Evolutionary conservation across 2,329 filamentous ascomycete genomes (phyloP), one percentile per base, ranked within the genome.

Genomic region (Rachicladosporium sp.): DNA sequence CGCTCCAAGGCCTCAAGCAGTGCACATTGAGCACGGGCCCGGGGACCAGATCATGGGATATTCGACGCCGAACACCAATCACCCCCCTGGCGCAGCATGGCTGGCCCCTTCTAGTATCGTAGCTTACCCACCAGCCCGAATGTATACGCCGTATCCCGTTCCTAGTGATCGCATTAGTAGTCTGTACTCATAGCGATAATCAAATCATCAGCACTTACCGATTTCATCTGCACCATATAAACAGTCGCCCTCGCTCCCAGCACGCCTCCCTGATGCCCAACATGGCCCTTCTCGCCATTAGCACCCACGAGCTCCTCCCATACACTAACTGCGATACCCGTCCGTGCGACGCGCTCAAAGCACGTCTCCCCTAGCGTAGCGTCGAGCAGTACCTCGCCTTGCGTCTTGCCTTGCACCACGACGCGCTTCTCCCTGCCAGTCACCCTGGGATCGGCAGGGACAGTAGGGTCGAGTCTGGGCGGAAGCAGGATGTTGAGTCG

Each of bases 271-370:
- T 69, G 70, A 37, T 70, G 64, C 23, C 66, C 66, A 0, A 73
- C 68, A 46, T 79, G 74, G 35, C 77, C 77, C 50, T 80, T 66
- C 47, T 85, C 78, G 0, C 62, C 64, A 32, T 60, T 54, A 6
- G 58, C 53, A 10, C 61, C 61, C 2, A 59, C 48, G n/a, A 57
- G 52, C 46, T 69, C 66, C 58, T 91, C 82, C 77, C 86, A 91
- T 29, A 95, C 81, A 48, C 82, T 88, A 41, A 93, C 78, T 1
- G 91, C 84, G 52, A 95, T 89, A 35, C 88, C 88, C 27, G 83
- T 82, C 48, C 82, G 76, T 4, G 85, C 88, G 43, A 94, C 76
- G 11, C 83, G 70, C 49, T 88, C 82, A 62, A 94, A 93, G 54
- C 83, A 88, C 41, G 77, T 82, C 56, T 87, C 86, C 8, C 82